Conservation (phyloP, 2,329 filamentous ascomycete species). For the Aspergillus sp. region DNA sequence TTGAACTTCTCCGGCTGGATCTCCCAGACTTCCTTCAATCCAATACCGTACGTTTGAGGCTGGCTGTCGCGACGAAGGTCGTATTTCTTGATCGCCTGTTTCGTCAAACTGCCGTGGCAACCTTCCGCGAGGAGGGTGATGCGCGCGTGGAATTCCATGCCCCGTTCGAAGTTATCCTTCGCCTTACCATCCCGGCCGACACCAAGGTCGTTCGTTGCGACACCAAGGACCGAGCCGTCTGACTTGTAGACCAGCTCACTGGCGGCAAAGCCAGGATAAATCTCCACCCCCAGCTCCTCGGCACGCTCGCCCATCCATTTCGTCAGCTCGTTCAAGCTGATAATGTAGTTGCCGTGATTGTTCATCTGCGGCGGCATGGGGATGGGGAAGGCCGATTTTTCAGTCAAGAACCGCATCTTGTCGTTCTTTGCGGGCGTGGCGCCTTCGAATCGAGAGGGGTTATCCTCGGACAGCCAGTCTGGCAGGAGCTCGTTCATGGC, state of each 20-base stretch:
- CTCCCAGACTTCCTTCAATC: slow-evolving; percentile 97
- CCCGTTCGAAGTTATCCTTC: slow-evolving; percentile 88
- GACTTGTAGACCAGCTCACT: slow-evolving; percentile 84
- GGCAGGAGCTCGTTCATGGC: slow-evolving; percentile 88
- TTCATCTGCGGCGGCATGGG: slow-evolving; percentile 95
- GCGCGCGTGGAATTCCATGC: slow-evolving; percentile 96
- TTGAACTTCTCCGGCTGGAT: slow-evolving; percentile 88
- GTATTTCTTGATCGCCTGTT: slow-evolving; percentile 92
- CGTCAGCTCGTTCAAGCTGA: slow-evolving; percentile 90
- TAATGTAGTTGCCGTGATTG: slow-evolving; percentile 96
- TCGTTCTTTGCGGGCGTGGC: slow-evolving; percentile 81
- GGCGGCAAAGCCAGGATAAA: slow-evolving; percentile 94
- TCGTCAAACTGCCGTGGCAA: slow-evolving; percentile 91
- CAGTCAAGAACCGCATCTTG: slow-evolving; percentile 91
- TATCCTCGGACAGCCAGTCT: slow-evolving; percentile 87
- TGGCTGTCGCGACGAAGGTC: slow-evolving; percentile 85
- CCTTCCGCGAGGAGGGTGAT: slow-evolving; percentile 92
- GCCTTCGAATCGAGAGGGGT: slow-evolving; percentile 81
- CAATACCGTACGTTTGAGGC: slow-evolving; percentile 91
- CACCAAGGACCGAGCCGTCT: slow-evolving; percentile 86
- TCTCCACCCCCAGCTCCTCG: slow-evolving; percentile 93
- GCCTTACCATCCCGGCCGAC: slow-evolving; percentile 76
- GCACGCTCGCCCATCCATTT: slow-evolving; percentile 95
- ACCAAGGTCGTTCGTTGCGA: slow-evolving; percentile 93
- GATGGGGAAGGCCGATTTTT: slow-evolving; percentile 71